Base-by-base conservation (phyloP, 805 yeast genomes). In the Saccharomycopsis synnaedendra region DNA sequence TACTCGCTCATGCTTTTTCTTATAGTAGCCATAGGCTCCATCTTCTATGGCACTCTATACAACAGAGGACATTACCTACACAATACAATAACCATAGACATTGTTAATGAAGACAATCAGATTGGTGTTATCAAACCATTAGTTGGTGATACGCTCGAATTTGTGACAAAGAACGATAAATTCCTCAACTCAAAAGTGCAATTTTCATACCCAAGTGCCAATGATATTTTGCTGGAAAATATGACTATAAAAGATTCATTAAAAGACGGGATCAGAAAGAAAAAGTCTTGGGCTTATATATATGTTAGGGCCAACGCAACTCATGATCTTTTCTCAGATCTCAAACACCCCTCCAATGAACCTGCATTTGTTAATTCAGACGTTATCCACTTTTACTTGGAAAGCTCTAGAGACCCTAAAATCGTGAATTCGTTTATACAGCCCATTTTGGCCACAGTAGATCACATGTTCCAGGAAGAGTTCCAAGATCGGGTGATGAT, bases 261-360 rank as follows among this genome's bases (percentile, higher is more conserved):
- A 5, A 8, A 41, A 27, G 19, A 31, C 11, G 30, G 37, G 29
- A 34, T 48, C 3, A 34, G 32, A 1, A 39, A 71, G 45, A 75
- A 79, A 60, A 56, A 71, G 19, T 80, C 70, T 55, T 84, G 93
- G 93, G 71, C 74, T 29, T 72, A 82, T 0, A 64, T 82, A 33
- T 74, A 76, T 51, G 74, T 82, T 32, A 56, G 59, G 19, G 60
- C 69, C 9, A 71, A 75, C 56, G 75, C 83, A 0, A 66, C 78
- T 4, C 55, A 56, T 33, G 43, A 55, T 8, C 46, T 64, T 3
- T 49, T 55, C 39, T 39, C 54, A 27, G 61, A 68, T 5, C 55
- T 66, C 33, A 46, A 46, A 8, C 45, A 43, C 6, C 47, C 55
- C 3, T 41, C 48, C 28, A 32, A 50, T 1, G 53, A 55, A 27